Evolutionary conservation across 371 early-diverging fungal genomes (phyloP).

Genomic region (Sporodiniella umbellata): DNA sequence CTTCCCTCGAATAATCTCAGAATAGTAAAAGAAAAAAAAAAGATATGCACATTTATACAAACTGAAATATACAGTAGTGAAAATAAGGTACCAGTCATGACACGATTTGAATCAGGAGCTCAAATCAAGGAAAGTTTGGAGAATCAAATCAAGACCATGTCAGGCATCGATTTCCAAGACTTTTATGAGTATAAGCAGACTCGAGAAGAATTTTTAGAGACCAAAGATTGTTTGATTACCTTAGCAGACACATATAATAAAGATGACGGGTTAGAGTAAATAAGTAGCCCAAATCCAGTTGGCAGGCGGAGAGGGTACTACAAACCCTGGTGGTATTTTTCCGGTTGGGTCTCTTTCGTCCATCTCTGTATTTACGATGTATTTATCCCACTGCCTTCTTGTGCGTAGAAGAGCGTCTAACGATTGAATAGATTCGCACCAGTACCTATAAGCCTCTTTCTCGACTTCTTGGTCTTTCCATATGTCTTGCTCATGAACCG

Average conservation of each 20-base stretch:
- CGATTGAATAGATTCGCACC: constrained; percentile 36
- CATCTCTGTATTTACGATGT: constrained; percentile 4
- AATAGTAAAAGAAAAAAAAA: not conserved
- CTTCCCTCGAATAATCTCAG: constrained; percentile 32
- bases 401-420: constrained; percentile 20
- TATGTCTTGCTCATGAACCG: constrained; percentile 25
- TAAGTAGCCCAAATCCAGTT: constrained; percentile 42
- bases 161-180: constrained; percentile 32
- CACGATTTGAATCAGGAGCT: constrained; percentile 40
- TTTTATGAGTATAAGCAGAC: constrained; percentile 43
- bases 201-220: constrained; percentile 44
- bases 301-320: constrained; percentile 39
- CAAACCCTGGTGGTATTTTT: constrained; percentile 39
- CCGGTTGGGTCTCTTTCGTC: not conserved
- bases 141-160: constrained; percentile 26
- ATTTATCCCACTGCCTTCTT: constrained; percentile 41
- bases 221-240: constrained; percentile 45
- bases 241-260: constrained; percentile 43
- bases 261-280: constrained; percentile 16
- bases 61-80: not conserved
- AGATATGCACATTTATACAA: not conserved
- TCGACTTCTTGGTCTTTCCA: constrained; percentile 25
- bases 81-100: constrained; percentile 31
- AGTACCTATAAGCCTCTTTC: constrained; percentile 28
- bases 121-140: constrained; percentile 34